Evolutionary conservation across 2,329 filamentous ascomycete genomes (phyloP).

Genomic region (Pyrenochaeta sp.): DNA sequence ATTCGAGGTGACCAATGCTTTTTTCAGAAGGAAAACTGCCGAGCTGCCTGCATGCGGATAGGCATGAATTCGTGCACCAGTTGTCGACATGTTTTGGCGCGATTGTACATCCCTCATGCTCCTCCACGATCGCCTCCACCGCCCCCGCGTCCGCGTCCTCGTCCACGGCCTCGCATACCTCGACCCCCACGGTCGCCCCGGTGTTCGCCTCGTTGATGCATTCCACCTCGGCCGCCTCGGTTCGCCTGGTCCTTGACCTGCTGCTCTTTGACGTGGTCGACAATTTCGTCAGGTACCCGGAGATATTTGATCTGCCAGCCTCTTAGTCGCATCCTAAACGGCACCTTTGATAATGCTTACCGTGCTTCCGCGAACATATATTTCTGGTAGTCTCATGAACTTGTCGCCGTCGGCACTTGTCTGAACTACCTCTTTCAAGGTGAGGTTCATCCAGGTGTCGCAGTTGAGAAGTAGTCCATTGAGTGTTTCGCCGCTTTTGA

Average conservation of each 20-base stretch:
- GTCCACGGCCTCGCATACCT: slow-evolving; percentile 62
- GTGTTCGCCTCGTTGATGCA: slow-evolving; percentile 63
- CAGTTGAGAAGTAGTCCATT: slow-evolving; percentile 96
- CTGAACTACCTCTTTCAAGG: slow-evolving; percentile 94
- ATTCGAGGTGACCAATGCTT: no score
- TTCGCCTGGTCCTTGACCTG: slow-evolving; percentile 72
- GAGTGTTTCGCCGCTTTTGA: slow-evolving; percentile 96
- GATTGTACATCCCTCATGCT: slow-evolving; percentile 11
- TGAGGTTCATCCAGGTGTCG: slow-evolving; percentile 99
- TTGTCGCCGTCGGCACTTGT: slow-evolving; percentile 94
- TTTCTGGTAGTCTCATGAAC: slow-evolving; percentile 90
- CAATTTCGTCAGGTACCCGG: slow-evolving; percentile 93
- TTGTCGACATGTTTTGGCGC: slow-evolving; percentile 3
- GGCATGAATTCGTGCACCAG: neutral
- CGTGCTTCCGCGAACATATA: slow-evolving; percentile 97
- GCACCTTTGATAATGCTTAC: slow-evolving; percentile 63
- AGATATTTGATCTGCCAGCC: slow-evolving; percentile 90
- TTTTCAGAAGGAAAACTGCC: neutral
- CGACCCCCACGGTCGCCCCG: slow-evolving; percentile 60
- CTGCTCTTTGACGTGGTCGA: slow-evolving; percentile 91
- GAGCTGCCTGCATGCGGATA: neutral
- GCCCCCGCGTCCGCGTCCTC: slow-evolving; percentile 62
- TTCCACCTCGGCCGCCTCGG: slow-evolving; percentile 71
- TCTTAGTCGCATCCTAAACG: neutral
- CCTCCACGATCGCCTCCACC: slow-evolving; percentile 59